Base-by-base conservation (phyloP, 2,329 filamentous ascomycete species). In the Cladophialophora chaetospira region DNA sequence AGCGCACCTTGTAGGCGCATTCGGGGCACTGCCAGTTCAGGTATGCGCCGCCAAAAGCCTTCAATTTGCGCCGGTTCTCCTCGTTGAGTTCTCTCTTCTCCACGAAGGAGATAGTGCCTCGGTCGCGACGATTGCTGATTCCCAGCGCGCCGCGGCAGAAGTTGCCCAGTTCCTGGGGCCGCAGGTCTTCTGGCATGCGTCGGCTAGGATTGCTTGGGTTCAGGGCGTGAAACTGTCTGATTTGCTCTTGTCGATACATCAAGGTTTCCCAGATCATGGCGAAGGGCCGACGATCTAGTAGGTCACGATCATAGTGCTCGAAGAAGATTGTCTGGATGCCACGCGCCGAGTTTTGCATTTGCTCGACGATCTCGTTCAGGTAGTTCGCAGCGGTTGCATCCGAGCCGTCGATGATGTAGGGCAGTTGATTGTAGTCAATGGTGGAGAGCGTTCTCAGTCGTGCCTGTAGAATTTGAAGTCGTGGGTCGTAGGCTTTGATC, bases 61-160 rank as follows among this genome's bases (percentile, higher is more conserved):
- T 51, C 9, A 66, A 50, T 28, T 56, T 52, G 13, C 50, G 57
- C 23, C 28, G 44, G 23, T 65, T 59, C 4, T 64, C 61, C 11
- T 47, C 52, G 9, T 26, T 31, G 9, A 67, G 54, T 21, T 67
- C 61, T 26, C 50, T 57, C 13, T 45, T 54, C 10, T 60, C 52
- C 29, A 64, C 56, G 15, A 58, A 51, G 9, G 56, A 55, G 17
- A 67, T 52, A 5, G 56, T 55, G 38, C 64, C 64, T 19, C 50
- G 44, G 53, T 67, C 65, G n/a, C 57, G 50, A 11, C 50, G 50
- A 48, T 67, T 67, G 26, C 57, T 57, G 23, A 66, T 57, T 42
- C 62, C 55, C 26, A 67, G 42, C 2, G 65, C 64, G n/a, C 62
- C 65, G 17, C 54, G 59, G 36, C 65, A 67, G 55, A 67, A 63